phyloP scores from a whole-genome alignment of 148 eudicot species.

The Selenicereus undatus region DNA sequence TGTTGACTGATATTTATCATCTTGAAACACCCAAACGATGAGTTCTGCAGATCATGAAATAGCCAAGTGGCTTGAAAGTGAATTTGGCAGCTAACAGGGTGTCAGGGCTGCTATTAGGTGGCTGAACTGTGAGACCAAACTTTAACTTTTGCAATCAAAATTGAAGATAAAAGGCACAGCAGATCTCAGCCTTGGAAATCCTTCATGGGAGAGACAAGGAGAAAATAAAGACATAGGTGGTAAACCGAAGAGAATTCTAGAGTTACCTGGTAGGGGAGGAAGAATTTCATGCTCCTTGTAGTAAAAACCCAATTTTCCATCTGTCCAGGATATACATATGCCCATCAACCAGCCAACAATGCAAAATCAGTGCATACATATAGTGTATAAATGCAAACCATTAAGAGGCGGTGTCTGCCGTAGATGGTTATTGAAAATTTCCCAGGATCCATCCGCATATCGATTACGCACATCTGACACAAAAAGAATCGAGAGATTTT shows the following conservation, averaged over 20 bases:
- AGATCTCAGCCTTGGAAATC: background rate
- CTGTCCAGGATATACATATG: slow-evolving; percentile 22
- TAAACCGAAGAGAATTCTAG: background rate
- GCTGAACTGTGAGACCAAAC: no score
- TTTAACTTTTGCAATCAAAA: no score
- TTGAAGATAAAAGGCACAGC: background rate
- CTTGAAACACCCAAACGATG: no score
- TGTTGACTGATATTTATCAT: no score
- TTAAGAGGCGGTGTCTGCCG: slow-evolving; percentile 77
- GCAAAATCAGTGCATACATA: background rate
- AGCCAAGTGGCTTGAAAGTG: background rate
- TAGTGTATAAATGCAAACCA: slow-evolving; percentile 37
- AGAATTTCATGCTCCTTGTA: slow-evolving; percentile 90
- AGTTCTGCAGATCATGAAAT: background rate
- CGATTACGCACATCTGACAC: slow-evolving; percentile 63
- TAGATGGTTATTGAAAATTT: slow-evolving; percentile 52
- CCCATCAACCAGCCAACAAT: background rate
- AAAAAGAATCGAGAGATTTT: background rate
- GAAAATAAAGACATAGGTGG: background rate
- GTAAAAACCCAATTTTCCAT: slow-evolving; percentile 87
- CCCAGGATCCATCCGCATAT: slow-evolving; percentile 79
- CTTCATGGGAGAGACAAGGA: background rate
- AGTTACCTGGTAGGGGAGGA: slow-evolving; percentile 84
- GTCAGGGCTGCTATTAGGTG: no score
- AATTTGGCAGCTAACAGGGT: no score